Conservation (phyloP, 106 monocot species). For the Dendrobium huoshanense region DNA sequence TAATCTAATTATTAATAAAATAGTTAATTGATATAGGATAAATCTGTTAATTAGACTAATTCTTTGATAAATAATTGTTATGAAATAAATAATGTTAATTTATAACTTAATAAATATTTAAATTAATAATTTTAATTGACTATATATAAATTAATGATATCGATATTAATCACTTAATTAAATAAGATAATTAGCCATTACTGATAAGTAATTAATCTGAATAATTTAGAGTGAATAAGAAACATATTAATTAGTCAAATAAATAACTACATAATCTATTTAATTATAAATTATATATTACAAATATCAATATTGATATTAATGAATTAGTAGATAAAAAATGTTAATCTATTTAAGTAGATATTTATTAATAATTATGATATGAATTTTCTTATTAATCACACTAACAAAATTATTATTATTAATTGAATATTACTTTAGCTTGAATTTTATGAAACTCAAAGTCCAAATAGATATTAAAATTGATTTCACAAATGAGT, state of each 20-base stretch:
- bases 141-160: no score
- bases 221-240: no score
- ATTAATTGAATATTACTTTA: not conserved
- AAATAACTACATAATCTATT: not conserved
- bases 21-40: no score
- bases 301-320: not conserved
- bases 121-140: no score
- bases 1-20: no score
- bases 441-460: not conserved
- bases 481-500: not conserved
- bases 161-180: not conserved
- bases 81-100: no score
- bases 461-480: not conserved
- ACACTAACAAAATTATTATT: not conserved
- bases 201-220: not conserved
- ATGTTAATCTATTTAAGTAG: not conserved
- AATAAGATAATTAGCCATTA: not conserved
- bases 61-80: no score
- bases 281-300: not conserved
- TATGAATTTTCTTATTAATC: not conserved
- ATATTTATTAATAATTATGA: not conserved
- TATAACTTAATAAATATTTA: no score
- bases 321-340: not conserved
- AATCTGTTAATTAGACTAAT: no score
- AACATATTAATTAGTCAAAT: not conserved